phyloP scores from a whole-genome alignment of 2,329 filamentous ascomycete species.

The Gaeumannomyces tritici region DNA sequence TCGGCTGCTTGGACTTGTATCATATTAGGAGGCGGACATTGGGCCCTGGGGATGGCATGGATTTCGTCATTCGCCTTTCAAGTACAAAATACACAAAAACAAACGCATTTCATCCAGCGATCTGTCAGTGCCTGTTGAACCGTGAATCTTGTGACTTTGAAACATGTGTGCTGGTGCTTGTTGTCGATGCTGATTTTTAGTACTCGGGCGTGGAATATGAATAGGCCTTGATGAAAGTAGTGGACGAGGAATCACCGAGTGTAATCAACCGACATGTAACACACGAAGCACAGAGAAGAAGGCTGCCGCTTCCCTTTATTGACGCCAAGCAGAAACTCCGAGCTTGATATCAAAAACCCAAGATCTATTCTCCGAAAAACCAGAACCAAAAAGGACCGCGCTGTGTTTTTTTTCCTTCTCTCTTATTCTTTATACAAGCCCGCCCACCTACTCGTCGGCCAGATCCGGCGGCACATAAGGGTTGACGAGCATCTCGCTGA shows the following conservation, averaged over 20 bases:
- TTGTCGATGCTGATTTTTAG: too few species aligned
- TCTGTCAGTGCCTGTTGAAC: too few species aligned
- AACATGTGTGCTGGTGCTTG: too few species aligned
- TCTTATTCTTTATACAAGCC: not conserved
- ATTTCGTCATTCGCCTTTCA: not conserved
- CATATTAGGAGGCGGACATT: not conserved
- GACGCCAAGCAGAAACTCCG: not conserved
- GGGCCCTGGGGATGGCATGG: not conserved
- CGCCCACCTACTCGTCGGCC: slow-evolving; percentile 6
- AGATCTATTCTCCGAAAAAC: not conserved
- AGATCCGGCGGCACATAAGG: slow-evolving; percentile 59
- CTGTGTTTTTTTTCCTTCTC: too few species aligned
- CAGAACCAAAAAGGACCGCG: not conserved
- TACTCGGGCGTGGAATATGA: too few species aligned
- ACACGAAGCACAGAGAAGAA: too few species aligned
- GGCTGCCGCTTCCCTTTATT: not conserved
- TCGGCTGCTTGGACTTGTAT: not conserved
- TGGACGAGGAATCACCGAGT: too few species aligned
- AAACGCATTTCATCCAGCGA: too few species aligned
- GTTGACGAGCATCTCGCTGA: slow-evolving; percentile 73
- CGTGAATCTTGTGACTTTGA: too few species aligned
- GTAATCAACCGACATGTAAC: too few species aligned
- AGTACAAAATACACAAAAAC: not conserved
- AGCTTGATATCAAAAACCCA: not conserved
- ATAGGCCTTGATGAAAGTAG: too few species aligned